phyloP scores from a whole-genome alignment of 805 yeast genomes.

The Yarrowia osloensis region DNA sequence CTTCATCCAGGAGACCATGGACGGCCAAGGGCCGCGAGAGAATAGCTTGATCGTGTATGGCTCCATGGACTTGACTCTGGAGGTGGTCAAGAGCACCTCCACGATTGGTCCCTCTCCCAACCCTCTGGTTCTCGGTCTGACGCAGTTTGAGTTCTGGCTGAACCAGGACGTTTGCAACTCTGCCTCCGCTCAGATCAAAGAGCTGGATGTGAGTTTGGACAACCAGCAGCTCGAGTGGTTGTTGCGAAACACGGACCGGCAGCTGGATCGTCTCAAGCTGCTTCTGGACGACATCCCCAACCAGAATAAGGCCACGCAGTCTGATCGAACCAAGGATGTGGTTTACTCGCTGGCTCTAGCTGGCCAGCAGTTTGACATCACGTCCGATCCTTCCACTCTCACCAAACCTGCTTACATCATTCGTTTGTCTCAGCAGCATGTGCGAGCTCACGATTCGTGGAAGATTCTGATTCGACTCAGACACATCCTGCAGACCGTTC shows the following conservation, averaged over 20 bases:
- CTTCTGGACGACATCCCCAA: slow-evolving; percentile 1
- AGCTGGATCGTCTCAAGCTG: slow-evolving; percentile 5
- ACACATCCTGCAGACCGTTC: slow-evolving; percentile 64
- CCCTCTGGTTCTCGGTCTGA: slow-evolving; percentile 40
- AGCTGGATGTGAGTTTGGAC: slow-evolving; percentile 41
- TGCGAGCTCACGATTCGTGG: slow-evolving; percentile 85
- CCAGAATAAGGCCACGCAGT: background rate
- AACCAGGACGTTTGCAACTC: slow-evolving; percentile 34
- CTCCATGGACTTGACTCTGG: slow-evolving; percentile 20
- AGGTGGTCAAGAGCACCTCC: slow-evolving; percentile 20
- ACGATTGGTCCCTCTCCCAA: slow-evolving; percentile 21
- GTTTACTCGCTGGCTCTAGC: slow-evolving; percentile 51
- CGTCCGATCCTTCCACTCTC: slow-evolving; percentile 84
- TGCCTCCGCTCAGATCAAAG: slow-evolving; percentile 39
- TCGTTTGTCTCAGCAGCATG: slow-evolving; percentile 65
- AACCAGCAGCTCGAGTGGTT: slow-evolving; percentile 45
- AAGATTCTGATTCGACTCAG: slow-evolving; percentile 76
- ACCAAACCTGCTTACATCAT: slow-evolving; percentile 86
- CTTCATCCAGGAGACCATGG: slow-evolving; percentile 32
- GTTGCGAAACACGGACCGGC: slow-evolving; percentile 6
- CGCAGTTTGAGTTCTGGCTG: slow-evolving; percentile 44
- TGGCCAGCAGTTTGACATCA: slow-evolving; percentile 54
- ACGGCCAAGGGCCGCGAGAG: slow-evolving; percentile 7
- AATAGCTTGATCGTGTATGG: slow-evolving; percentile 3
- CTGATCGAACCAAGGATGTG: slow-evolving; percentile 38